Evolutionary conservation across 1,139 yeast genomes (phyloP).

Genomic region (Saccharomyces hybrid): DNA sequence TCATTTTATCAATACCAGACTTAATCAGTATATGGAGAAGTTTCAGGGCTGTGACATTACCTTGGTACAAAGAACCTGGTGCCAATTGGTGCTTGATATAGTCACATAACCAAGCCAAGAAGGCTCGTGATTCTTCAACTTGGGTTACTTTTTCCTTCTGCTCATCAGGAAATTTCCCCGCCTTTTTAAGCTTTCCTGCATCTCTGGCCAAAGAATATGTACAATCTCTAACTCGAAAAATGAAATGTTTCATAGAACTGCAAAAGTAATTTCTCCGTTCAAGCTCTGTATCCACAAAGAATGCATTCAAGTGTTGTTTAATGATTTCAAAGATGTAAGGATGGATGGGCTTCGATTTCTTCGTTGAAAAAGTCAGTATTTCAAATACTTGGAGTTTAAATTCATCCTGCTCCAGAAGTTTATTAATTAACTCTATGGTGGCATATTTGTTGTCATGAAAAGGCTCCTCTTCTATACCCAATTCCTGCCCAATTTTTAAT

Average conservation of each 20-base stretch:
- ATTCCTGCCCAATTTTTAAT: slow-evolving; percentile 57
- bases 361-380: slow-evolving; percentile 52
- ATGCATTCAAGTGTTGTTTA: slow-evolving; percentile 38
- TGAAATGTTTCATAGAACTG: slow-evolving; percentile 52
- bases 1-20: slow-evolving; percentile 49
- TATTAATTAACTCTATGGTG: slow-evolving; percentile 32
- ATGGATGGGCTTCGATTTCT: slow-evolving; percentile 52
- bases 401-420: slow-evolving; percentile 40
- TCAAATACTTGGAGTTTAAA: slow-evolving; percentile 54
- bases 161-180: slow-evolving; percentile 34
- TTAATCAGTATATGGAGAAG: slow-evolving; percentile 44
- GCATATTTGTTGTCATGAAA: slow-evolving; percentile 38
- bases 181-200: slow-evolving; percentile 35
- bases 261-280: slow-evolving; percentile 60
- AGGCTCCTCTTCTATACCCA: slow-evolving; percentile 49
- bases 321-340: slow-evolving; percentile 40
- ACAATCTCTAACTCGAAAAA: slow-evolving; percentile 61
- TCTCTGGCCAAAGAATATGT: slow-evolving; percentile 50
- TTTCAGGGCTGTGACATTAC: slow-evolving; percentile 45
- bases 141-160: slow-evolving; percentile 27
- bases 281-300: slow-evolving; percentile 56
- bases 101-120: slow-evolving; percentile 39
- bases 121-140: slow-evolving; percentile 34
- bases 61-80: slow-evolving; percentile 68
- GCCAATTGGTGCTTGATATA: slow-evolving; percentile 40